Base-by-base conservation (phyloP, 2,329 filamentous ascomycete genomes). In the Elsinoe fawcettii region DNA sequence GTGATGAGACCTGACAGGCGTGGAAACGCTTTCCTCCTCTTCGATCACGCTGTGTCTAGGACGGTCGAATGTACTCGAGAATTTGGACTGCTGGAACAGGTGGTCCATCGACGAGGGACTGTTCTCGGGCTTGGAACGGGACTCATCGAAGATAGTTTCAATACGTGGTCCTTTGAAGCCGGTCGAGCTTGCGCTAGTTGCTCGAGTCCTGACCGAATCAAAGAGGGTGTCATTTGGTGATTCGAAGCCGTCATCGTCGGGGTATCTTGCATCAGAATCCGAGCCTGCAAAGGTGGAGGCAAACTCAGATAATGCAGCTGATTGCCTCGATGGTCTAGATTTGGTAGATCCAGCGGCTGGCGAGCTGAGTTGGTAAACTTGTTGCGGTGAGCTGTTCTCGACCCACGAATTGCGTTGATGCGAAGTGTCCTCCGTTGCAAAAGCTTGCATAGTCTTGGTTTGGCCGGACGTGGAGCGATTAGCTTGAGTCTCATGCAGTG, bases 111-210 rank as follows among this genome's bases (percentile, higher is more conserved):
- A 37, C 12, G 49, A 53, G 7, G 49, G 49, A 9, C 49, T 53
- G 5, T 32, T 30, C 9, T 43, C 30, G 8, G 30, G 25, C 5
- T 34, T 36, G 11, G 27, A 22, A 6, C 54, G 86, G 12, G 86
- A 88, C 64, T 91, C 87, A 70, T 91, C 87, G 69, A 90, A 91
- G 76, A 90, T 87, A 22, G 83, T 88, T 66, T 90, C 87, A 51
- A 90, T 83, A 51, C 77, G 74, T 14, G 87, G 86, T 25, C 85
- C 86, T 36, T 56, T 56, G 66, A 88, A 83, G 47, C 83, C 79
- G 32, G 82, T 81, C 59, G 84, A 81, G 56, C 80, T 77, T 60
- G 84, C 86, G 60, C 80, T 79, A 8, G 86, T 89, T 37, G 80
- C 84, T 59, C 80, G 77, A 14, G 87, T 90, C 55, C 86, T 84